Evolutionary conservation across 352 stramenopile genomes (phyloP).

Genomic region (Phytopythium litorale): DNA sequence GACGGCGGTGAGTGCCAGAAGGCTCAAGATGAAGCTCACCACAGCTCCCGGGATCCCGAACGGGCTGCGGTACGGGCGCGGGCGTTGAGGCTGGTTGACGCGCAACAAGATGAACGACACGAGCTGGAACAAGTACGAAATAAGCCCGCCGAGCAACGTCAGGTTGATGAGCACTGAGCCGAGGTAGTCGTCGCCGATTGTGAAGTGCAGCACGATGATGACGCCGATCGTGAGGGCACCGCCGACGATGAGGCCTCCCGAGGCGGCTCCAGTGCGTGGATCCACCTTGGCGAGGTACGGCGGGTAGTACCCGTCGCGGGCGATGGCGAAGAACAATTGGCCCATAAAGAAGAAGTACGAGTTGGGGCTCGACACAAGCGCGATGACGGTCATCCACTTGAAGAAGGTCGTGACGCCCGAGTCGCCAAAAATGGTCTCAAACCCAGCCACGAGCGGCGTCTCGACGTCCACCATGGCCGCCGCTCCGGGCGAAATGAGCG

Average conservation of each 20-base stretch:
- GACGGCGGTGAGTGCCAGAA: conserved; percentile 48
- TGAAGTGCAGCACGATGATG: conserved; percentile 50
- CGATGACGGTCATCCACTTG: conserved; percentile 61
- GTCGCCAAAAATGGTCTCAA: conserved; percentile 70
- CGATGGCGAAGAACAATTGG: conserved; percentile 55
- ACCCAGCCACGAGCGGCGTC: conserved; percentile 54
- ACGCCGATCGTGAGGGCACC: conserved; percentile 33
- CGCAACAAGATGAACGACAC: conserved; percentile 58
- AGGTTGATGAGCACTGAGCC: conserved; percentile 68
- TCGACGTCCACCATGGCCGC: neutral
- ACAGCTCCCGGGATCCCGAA: conserved; percentile 52
- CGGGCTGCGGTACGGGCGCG: conserved; percentile 48
- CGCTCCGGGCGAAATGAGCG: conserved; percentile 42
- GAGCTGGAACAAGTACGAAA: conserved; percentile 68
- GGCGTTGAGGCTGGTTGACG: conserved; percentile 37
- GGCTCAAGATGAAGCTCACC: conserved; percentile 42
- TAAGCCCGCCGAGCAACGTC: conserved; percentile 47
- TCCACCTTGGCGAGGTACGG: conserved; percentile 52
- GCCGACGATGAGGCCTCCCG: conserved; percentile 41
- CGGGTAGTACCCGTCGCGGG: conserved; percentile 54
- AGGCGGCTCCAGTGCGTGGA: conserved; percentile 32
- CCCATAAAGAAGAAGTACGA: conserved; percentile 78
- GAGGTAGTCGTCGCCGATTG: conserved; percentile 52
- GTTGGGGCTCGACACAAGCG: conserved; percentile 54
- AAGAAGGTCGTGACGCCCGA: conserved; percentile 52